These are phyloP conservation scores for Lonicera japonica DNA, from an alignment of 129 eudicot species.

Conservation along the genomic window DNA sequence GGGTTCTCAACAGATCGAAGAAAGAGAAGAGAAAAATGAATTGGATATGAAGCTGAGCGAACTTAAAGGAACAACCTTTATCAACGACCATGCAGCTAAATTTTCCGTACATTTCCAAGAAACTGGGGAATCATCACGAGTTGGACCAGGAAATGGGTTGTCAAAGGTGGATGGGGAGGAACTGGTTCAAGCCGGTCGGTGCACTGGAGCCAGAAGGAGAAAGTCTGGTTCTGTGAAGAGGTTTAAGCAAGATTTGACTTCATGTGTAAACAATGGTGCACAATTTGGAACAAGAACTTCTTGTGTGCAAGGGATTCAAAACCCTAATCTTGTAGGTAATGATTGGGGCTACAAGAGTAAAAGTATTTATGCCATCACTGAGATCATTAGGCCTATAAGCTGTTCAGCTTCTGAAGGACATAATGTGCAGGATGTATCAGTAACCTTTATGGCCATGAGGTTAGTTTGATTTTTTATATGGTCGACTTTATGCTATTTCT, in stretches of 20 bases:
- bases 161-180: neutral
- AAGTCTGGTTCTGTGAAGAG: conserved; percentile 78
- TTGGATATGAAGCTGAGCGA: conserved; percentile 40
- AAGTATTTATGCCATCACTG: conserved; percentile 33
- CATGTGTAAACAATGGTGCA: conserved; percentile 17
- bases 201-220: conserved; percentile 57
- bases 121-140: conserved; percentile 17
- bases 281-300: conserved; percentile 13
- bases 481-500: too few species aligned
- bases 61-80: conserved; percentile 27
- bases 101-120: conserved; percentile 20
- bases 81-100: conserved; percentile 16
- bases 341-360: neutral
- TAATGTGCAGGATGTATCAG: conserved; percentile 46
- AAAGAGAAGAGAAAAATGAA: conserved; percentile 29
- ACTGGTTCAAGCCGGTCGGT: conserved; percentile 30
- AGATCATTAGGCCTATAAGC: conserved; percentile 66
- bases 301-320: conserved; percentile 7
- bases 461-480: conserved; percentile 20
- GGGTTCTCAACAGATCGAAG: conserved; percentile 22
- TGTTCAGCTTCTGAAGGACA: conserved; percentile 45
- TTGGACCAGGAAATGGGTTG: conserved; percentile 14
- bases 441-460: conserved; percentile 76
- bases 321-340: conserved; percentile 12
- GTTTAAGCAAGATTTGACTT: conserved; percentile 42